Evolutionary conservation across 139 green algal species (phyloP).

Genomic region (Ulvella scutata): DNA sequence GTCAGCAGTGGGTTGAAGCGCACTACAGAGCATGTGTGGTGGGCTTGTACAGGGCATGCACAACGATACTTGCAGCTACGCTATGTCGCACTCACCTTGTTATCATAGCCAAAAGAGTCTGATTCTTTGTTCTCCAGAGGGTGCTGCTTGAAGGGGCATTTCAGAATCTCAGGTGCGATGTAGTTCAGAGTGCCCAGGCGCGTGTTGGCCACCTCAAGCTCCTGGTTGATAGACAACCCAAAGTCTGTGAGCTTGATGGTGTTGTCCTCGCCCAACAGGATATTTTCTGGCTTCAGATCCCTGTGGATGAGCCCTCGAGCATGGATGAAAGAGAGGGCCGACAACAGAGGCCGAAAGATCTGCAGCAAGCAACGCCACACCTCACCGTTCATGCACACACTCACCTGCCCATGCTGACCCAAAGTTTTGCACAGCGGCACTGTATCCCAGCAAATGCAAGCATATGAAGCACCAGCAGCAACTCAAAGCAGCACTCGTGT

Average conservation of each 20-base stretch:
- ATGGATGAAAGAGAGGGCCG: slow-evolving; percentile 26
- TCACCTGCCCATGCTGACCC: too few species aligned
- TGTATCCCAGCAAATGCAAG: too few species aligned
- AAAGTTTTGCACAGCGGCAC: too few species aligned
- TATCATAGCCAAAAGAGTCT: neutral
- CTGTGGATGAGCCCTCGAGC: slow-evolving; percentile 73
- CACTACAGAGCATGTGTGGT: too few species aligned
- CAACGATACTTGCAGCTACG: too few species aligned
- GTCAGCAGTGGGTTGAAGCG: too few species aligned
- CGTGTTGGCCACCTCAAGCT: slow-evolving; percentile 31
- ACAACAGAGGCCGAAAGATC: slow-evolving; percentile 37
- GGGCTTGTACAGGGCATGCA: too few species aligned
- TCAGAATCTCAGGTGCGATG: slow-evolving; percentile 44
- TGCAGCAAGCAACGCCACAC: slow-evolving; percentile 18
- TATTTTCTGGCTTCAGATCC: slow-evolving; percentile 96
- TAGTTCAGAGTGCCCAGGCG: slow-evolving; percentile 52
- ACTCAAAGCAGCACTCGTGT: too few species aligned
- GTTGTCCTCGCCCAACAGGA: slow-evolving; percentile 57
- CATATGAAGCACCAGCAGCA: too few species aligned
- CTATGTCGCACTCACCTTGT: too few species aligned
- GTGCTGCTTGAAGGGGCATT: slow-evolving; percentile 37
- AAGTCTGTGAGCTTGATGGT: slow-evolving; percentile 49
- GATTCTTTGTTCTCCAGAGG: slow-evolving; percentile 32
- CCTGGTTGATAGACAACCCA: slow-evolving; percentile 41
- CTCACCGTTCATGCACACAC: too few species aligned